Conservation (phyloP, 441 rosid species). For the Pelargonium cotyledonis region DNA sequence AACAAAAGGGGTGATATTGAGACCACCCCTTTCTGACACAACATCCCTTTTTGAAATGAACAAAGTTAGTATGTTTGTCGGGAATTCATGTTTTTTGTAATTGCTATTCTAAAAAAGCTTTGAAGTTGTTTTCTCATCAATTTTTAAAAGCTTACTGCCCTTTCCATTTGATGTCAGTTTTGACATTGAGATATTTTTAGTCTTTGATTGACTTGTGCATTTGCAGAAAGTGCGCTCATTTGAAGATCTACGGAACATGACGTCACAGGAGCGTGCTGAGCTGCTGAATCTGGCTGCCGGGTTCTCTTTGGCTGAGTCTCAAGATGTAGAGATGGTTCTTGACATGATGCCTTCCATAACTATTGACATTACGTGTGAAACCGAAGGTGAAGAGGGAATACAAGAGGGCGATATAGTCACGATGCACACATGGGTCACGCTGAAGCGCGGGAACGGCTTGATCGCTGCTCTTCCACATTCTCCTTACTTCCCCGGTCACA, state of each 20-base stretch:
- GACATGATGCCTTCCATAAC: slow-evolving; percentile 5
- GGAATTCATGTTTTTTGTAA: too few relatives aligned
- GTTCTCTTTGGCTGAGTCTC: background rate
- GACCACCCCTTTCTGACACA: too few relatives aligned
- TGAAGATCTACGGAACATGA: background rate
- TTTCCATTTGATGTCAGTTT: too few relatives aligned
- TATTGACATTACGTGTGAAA: background rate
- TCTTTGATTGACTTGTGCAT: background rate
- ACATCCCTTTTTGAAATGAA: too few relatives aligned
- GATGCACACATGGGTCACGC: background rate
- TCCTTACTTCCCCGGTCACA: background rate
- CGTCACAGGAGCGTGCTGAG: background rate
- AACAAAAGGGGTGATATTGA: too few relatives aligned
- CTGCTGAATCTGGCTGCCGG: background rate
- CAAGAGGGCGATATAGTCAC: slow-evolving; percentile 5
- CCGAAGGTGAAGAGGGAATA: slow-evolving; percentile 1
- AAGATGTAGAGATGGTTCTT: slow-evolving; percentile 2
- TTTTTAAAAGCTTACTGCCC: too few relatives aligned
- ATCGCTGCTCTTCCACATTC: slow-evolving; percentile 1
- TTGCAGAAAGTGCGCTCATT: slow-evolving; percentile 1
- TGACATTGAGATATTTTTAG: too few relatives aligned
- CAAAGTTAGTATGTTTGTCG: too few relatives aligned
- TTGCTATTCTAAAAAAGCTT: too few relatives aligned
- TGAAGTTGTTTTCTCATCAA: too few relatives aligned
- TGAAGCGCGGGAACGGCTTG: slow-evolving; percentile 4